Evolutionary conservation across 768 basidiomycete species (phyloP), one percentile per base, ranked within the genome.

Genomic region (Lactarius pseudohatsudake): DNA sequence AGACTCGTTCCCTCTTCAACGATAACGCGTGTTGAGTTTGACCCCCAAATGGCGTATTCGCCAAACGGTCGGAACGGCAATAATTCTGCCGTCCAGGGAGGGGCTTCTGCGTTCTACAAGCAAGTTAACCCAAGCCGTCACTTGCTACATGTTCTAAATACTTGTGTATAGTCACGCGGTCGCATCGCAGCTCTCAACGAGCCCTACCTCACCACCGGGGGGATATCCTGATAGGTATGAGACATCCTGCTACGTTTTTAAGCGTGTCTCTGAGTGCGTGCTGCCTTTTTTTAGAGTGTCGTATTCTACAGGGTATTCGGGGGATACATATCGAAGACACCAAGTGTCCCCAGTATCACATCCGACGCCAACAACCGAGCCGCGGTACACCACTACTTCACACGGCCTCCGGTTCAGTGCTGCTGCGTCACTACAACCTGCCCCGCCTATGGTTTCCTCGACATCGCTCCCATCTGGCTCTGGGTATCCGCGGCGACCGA

Each of bases 81-180:
- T 41, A 47, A 66, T 61, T 32, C 64, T 69, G 16, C 57, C 64
- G 26, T 59, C 66, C 30, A 72, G 70, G n/a, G 69, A 64, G 26
- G 72, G 54, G 68, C 82, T 1, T 68, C 78, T 18, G 77, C 83
- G 3, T 81, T 89, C 36, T 90, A 90, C 77, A 86, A 83, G 89
- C 85, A 70, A 58, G 81, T 69, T 1, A 30, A 40, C 30, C 26
- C n/a, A 36, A 47, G 15, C 59, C 28, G 8, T 28, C 63, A 11
- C 30, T 41, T 28, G 20, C 32, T 11, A 26, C 62, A 38, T 43
- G 36, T 36, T 32, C 57, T 70, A 28, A 69, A 53, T 38, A 20
- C 32, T n/a, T 59, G 11, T 58, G 28, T 62, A 38, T 69, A 86
- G 86, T 70, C 80, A 84, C 60, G 80, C 85, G 41, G 83, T 88